Percentiles rank a stretch among this genome's conserved stretches.
Evolutionary conservation across 2,329 filamentous ascomycete species (phyloP).

Genomic region (Lasiodiplodia citricola): DNA sequence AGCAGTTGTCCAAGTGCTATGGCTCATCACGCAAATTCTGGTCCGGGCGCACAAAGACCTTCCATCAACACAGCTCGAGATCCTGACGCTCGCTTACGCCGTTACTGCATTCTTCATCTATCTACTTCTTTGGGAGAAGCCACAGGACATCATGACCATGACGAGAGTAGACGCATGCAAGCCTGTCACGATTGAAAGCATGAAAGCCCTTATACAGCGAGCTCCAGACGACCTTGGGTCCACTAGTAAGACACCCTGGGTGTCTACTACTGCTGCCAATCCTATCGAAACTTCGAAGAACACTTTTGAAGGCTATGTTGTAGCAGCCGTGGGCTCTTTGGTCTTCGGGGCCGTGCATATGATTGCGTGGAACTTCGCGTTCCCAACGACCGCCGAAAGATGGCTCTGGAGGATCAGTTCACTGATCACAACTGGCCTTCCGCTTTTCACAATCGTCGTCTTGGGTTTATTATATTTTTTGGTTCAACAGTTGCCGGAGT

Average conservation of each 20-base stretch:
- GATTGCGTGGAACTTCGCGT: background rate
- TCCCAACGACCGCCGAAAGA: background rate
- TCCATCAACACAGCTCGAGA: background rate
- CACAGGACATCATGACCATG: background rate
- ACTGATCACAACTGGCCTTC: background rate
- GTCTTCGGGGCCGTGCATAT: background rate
- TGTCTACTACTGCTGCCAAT: background rate
- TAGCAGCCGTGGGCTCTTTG: background rate
- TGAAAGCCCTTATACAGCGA: rapidly evolving
- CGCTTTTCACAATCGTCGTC: no score
- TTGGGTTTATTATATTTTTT: background rate
- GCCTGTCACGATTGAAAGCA: background rate
- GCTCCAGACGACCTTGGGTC: background rate
- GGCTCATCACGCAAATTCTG: background rate
- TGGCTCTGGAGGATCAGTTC: background rate
- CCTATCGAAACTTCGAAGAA: rapidly evolving
- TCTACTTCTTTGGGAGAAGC: background rate
- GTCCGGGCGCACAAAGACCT: background rate
- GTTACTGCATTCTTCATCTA: background rate
- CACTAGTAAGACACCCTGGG: background rate
- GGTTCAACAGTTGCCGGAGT: no score
- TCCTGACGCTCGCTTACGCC: background rate
- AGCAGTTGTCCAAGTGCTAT: background rate
- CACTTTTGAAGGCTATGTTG: background rate
- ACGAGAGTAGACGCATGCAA: background rate